phyloP scores from a whole-genome alignment of 164 flowering plant genomes.

The Amborella trichopoda region DNA sequence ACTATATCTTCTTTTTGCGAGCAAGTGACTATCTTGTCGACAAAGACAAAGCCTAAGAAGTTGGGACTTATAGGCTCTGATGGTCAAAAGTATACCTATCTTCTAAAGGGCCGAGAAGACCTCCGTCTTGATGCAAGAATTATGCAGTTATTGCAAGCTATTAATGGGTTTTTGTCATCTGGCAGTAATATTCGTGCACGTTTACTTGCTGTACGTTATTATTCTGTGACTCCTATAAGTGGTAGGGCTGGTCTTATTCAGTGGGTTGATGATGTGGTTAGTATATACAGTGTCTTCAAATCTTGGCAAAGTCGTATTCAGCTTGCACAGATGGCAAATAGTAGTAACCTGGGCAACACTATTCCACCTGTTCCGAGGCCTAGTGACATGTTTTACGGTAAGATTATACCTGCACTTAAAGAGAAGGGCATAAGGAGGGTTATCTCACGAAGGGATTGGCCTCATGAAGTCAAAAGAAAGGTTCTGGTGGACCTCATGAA shows the following conservation, averaged over 20 bases:
- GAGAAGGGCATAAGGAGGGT: constrained; percentile 97
- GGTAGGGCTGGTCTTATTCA: constrained; percentile 97
- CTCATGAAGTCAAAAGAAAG: constrained; percentile 92
- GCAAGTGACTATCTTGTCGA: constrained; percentile 63
- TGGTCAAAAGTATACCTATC: constrained; percentile 85
- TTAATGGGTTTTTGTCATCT: constrained; percentile 61
- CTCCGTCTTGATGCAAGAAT: constrained; percentile 98
- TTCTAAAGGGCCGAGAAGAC: constrained; percentile 93
- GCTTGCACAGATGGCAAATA: constrained; percentile 44
- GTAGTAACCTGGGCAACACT: constrained; percentile 30
- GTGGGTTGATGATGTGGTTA: constrained; percentile 93
- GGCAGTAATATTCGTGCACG: constrained; percentile 37
- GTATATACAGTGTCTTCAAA: constrained; percentile 86
- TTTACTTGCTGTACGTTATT: constrained; percentile 61
- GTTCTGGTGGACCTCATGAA: constrained; percentile 91
- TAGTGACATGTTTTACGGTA: constrained; percentile 97
- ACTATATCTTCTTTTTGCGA: constrained; percentile 79
- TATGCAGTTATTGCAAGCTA: constrained; percentile 92
- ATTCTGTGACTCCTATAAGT: constrained; percentile 96
- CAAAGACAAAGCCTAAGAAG: constrained; percentile 95
- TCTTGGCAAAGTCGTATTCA: constrained; percentile 84
- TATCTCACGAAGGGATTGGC: constrained; percentile 97
- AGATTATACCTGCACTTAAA: constrained; percentile 95
- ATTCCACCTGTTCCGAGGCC: constrained; percentile 85
- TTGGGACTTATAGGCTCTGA: constrained; percentile 75